Percentiles rank a stretch among this genome's conserved stretches.
phyloP scores from a whole-genome alignment of 2,329 filamentous ascomycete genomes.

The Escovopsis sp. region DNA sequence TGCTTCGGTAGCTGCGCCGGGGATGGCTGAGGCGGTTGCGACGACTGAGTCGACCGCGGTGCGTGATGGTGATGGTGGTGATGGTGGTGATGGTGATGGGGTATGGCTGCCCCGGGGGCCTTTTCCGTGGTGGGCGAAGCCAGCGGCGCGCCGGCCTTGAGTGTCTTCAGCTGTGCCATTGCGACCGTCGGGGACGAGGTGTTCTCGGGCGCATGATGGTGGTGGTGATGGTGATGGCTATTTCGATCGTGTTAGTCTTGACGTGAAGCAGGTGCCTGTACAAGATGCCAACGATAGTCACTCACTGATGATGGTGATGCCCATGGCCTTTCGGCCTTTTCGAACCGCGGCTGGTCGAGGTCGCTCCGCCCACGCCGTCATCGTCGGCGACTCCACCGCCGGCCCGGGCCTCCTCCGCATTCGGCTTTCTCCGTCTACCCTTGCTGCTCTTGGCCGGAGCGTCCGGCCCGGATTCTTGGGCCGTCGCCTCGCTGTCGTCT shows the following conservation, averaged over 20 bases:
- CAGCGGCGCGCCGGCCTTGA: constrained; percentile 30
- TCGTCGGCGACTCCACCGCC: constrained; percentile 60
- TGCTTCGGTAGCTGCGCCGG: constrained; percentile 13
- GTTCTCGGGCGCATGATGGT: constrained; percentile 36
- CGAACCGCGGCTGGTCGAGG: constrained; percentile 42
- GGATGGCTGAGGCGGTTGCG: constrained; percentile 15
- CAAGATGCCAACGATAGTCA: no score
- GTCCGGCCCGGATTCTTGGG: constrained; percentile 29
- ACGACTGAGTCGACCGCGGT: constrained; percentile 13
- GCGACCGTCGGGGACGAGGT: constrained; percentile 26
- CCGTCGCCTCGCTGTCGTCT: constrained; percentile 32
- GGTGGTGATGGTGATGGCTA: constrained; percentile 44
- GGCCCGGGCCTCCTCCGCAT: constrained; percentile 55
- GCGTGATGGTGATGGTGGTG: constrained; percentile 34
- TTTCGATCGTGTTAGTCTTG: no score
- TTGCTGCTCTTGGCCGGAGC: constrained; percentile 34
- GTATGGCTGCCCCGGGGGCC: constrained; percentile 12
- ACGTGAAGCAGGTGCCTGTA: no score
- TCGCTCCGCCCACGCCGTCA: constrained; percentile 44
- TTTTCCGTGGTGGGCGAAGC: constrained; percentile 31
- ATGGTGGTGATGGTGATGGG: constrained; percentile 32
- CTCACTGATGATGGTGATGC: constrained; percentile 54
- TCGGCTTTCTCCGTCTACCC: constrained; percentile 52
- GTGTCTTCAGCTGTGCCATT: constrained; percentile 30
- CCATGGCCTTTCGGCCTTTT: constrained; percentile 54